Evolutionary conservation across 2,329 filamentous ascomycete genomes (phyloP).

Genomic region (Talaromyces sp.): DNA sequence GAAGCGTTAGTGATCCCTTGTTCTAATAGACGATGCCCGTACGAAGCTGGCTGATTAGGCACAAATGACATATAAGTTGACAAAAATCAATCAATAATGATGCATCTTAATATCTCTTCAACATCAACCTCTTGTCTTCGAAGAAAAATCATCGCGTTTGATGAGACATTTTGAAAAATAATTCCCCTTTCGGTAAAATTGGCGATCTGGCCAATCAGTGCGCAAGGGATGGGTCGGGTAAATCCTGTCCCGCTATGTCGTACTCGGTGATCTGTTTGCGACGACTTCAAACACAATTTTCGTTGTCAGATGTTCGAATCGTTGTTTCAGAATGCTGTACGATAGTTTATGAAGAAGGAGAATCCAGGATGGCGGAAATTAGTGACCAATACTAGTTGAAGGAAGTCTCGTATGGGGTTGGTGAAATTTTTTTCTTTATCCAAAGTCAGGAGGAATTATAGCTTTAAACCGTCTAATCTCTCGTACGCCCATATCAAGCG

Average conservation of each 20-base stretch:
- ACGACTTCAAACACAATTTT: neutral
- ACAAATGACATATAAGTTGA: neutral
- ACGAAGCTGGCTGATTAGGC: neutral
- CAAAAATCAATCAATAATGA: neutral
- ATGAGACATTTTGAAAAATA: neutral
- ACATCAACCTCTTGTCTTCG: neutral
- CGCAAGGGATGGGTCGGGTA: neutral
- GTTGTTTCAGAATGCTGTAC: constrained; percentile 12
- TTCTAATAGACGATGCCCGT: neutral
- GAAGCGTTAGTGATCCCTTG: neutral
- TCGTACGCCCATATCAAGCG: too few species aligned
- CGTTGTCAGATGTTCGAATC: neutral
- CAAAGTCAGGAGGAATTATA: too few species aligned
- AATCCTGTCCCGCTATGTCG: neutral
- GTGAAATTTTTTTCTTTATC: too few species aligned
- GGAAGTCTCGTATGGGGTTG: too few species aligned
- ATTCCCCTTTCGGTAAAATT: constrained; percentile 7
- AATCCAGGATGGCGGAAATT: too few species aligned
- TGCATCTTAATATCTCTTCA: neutral
- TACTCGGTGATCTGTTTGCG: neutral
- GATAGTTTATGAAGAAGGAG: too few species aligned
- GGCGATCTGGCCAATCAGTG: constrained; percentile 2
- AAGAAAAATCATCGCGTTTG: neutral
- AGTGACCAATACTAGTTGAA: too few species aligned
- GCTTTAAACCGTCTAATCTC: too few species aligned